Conservation (phyloP, 2,329 filamentous ascomycete species). For the Capronia epimyces region DNA sequence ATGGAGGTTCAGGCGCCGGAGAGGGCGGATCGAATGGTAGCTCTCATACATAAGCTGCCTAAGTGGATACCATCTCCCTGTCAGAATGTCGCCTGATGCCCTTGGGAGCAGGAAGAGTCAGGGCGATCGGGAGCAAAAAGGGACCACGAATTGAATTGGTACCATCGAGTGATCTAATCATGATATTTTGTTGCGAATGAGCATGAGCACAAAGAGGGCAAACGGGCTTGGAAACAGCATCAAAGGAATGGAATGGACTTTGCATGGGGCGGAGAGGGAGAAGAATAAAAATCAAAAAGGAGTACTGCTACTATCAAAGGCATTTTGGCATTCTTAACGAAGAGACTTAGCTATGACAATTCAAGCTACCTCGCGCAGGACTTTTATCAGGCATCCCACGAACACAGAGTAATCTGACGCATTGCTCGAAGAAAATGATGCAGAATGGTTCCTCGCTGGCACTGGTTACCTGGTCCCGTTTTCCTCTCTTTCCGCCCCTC, state of each 20-base stretch:
- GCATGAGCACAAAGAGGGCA: neutral
- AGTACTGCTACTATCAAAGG: neutral
- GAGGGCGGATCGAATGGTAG: neutral
- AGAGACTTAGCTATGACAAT: too few relatives aligned
- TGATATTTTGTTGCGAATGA: neutral
- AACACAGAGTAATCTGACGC: too few relatives aligned
- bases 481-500: too few relatives aligned
- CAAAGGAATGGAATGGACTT: neutral
- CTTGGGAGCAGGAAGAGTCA: neutral
- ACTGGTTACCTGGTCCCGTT: too few relatives aligned
- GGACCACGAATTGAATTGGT: neutral
- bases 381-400: too few relatives aligned
- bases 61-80: neutral
- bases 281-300: neutral
- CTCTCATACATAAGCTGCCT: neutral
- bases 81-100: too few relatives aligned
- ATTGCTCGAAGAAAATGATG: too few relatives aligned
- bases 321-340: neutral
- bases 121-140: neutral
- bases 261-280: neutral
- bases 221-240: neutral
- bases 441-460: too few relatives aligned
- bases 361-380: too few relatives aligned
- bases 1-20: neutral
- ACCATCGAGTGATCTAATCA: neutral